Evolutionary conservation across 2,329 filamentous ascomycete species (phyloP), one percentile per base, ranked within the genome.

Genomic region (Colletotrichum kahawae): DNA sequence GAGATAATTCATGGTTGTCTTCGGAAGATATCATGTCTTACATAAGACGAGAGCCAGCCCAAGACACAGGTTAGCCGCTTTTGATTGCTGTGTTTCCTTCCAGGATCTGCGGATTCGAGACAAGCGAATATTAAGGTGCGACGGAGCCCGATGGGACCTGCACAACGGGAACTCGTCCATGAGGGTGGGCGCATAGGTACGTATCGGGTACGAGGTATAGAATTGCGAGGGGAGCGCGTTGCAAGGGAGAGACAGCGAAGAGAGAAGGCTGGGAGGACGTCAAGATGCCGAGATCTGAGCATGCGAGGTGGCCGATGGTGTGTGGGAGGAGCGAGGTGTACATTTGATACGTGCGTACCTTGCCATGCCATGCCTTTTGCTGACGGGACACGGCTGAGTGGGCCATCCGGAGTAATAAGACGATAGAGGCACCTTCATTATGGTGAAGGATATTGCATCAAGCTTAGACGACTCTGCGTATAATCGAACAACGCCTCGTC

Each of bases 61-160:
- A 18, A 48, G 34, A 54, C 21, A 14, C 18, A 38, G 2, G 34
- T 29, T 27, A 63, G 67, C 54, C 31, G 31, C 33, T 12, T 34
- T 66, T 34, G 56, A 38, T 33, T 29, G 16, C 31, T 34, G 27
- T 34, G 27, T 71, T 67, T 27, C 10, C 18, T 38, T 36, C 60
- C 54, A 60, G 56, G 43, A 64, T 51, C 48, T 67, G 34, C 69
- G 43, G 56, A 27, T 63, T 72, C 34, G 57, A 64, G 57, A 73
- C 63, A 73, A 68, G 73, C 21, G 57, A 67, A 71, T 64, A 34
- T 33, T 43, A 36, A 63, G 31, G 57, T 68, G 43, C 24, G 31
- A 71, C 43, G 63, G 57, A 67, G 69, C 69, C 34, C 48, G 56
- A 67, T 10, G 16, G 43, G 72, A 63, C 72, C 54, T 67, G 72